Evolutionary conservation across 352 stramenopile species (phyloP).

Genomic region (Phytophthora meadii): DNA sequence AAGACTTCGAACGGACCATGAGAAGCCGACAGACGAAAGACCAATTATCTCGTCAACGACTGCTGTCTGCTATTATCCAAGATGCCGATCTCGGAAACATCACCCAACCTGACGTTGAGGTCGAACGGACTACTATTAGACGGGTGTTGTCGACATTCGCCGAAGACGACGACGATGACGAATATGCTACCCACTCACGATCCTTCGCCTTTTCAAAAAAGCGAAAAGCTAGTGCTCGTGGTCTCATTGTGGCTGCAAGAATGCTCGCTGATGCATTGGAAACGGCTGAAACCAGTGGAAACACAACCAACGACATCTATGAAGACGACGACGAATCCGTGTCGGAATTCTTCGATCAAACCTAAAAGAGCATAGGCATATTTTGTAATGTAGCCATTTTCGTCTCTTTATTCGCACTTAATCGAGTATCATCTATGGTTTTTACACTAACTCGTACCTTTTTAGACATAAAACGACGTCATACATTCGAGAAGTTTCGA

Average conservation of each 20-base stretch:
- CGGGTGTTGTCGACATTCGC: slow-evolving; percentile 45
- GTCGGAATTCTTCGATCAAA: slow-evolving; percentile 7
- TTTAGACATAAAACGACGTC: too few species aligned
- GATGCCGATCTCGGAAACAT: slow-evolving; percentile 51
- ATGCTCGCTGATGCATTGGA: slow-evolving; percentile 59
- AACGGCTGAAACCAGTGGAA: slow-evolving; percentile 26
- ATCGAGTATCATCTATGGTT: slow-evolving; percentile 33
- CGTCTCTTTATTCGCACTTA: slow-evolving; percentile 28
- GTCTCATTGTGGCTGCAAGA: slow-evolving; percentile 54
- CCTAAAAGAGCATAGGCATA: background rate
- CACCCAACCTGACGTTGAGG: slow-evolving; percentile 22
- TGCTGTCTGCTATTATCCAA: slow-evolving; percentile 65
- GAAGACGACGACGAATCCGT: slow-evolving; percentile 28
- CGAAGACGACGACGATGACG: slow-evolving; percentile 15
- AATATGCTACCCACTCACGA: background rate
- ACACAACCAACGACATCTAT: slow-evolving; percentile 3
- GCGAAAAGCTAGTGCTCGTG: slow-evolving; percentile 36
- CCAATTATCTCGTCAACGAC: slow-evolving; percentile 50
- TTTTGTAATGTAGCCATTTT: slow-evolving; percentile 15
- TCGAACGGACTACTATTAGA: slow-evolving; percentile 39
- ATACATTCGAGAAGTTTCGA: too few species aligned
- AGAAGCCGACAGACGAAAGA: slow-evolving; percentile 57
- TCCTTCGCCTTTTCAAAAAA: slow-evolving; percentile 26
- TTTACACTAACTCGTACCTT: too few species aligned
- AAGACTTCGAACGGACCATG: slow-evolving; percentile 65